Evolutionary conservation across 2,329 filamentous ascomycete genomes (phyloP).

Genomic region (Pseudogymnoascus sp.): DNA sequence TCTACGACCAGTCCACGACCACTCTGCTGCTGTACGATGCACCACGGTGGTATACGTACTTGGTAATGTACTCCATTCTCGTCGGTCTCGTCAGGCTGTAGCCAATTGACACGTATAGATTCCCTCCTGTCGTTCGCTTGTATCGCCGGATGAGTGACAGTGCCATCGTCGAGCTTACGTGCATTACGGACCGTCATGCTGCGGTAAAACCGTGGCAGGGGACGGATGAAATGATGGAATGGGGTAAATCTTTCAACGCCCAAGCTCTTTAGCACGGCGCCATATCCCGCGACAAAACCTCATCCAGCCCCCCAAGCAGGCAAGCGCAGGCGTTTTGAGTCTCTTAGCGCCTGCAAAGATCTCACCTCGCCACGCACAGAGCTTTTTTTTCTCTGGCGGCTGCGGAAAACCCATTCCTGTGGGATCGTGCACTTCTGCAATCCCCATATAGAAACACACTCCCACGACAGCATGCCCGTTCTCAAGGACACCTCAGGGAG

Average conservation of each 20-base stretch:
- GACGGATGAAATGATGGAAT: constrained; percentile 4
- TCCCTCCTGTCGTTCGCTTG: not conserved
- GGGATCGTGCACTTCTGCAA: not conserved
- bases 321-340: constrained; percentile 3
- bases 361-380: constrained; percentile 4
- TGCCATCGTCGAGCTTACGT: constrained; percentile 3
- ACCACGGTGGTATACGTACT: not conserved
- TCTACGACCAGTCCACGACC: not conserved
- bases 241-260: not conserved
- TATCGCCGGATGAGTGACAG: not conserved
- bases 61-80: not conserved
- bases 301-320: not conserved
- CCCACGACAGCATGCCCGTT: not conserved
- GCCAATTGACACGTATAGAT: constrained; percentile 5
- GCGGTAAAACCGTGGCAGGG: not conserved
- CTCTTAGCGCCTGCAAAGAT: constrained; percentile 2
- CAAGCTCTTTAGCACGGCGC: not conserved
- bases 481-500: not conserved
- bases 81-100: not conserved
- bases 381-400: not conserved
- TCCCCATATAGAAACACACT: not conserved
- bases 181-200: not conserved
- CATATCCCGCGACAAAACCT: not conserved
- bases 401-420: not conserved
- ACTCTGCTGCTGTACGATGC: not conserved